These are phyloP conservation scores for Begonia peltatifolia DNA, from an alignment of 306 rosid genomes.

Conservation along the genomic window DNA sequence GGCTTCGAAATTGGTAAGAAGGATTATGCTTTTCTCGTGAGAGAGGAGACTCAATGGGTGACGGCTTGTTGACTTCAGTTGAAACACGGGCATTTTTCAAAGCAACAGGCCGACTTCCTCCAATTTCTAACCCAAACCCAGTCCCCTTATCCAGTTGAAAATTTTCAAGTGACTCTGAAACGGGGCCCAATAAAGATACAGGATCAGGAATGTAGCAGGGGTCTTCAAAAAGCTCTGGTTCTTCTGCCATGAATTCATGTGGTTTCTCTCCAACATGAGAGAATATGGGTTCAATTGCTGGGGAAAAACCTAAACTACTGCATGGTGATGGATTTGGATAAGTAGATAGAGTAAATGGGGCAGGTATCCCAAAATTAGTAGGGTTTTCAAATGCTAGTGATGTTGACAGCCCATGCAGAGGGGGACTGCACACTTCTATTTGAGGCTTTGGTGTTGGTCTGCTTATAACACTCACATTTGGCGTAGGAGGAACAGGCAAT, in stretches of 20 bases:
- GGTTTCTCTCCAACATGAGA: conserved; percentile 42
- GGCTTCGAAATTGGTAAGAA: conserved; percentile 38
- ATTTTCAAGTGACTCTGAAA: conserved; percentile 89
- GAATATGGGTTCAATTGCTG: conserved; percentile 59
- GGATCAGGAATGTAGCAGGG: conserved; percentile 91
- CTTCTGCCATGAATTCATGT: conserved; percentile 51
- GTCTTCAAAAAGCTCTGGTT: conserved; percentile 88
- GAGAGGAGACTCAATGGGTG: conserved; percentile 90
- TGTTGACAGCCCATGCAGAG: conserved; percentile 33
- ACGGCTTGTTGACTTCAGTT: conserved; percentile 61
- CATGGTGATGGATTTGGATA: conserved; percentile 36
- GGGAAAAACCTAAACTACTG: conserved; percentile 75
- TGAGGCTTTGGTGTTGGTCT: conserved; percentile 68
- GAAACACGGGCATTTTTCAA: conserved; percentile 40
- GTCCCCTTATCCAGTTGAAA: conserved; percentile 70
- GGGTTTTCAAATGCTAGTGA: conserved; percentile 71
- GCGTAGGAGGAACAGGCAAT: conserved; percentile 37
- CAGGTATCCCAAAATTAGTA: conserved; percentile 73
- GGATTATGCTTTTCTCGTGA: conserved; percentile 66
- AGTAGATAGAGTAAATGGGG: conserved; percentile 59
- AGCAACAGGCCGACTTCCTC: conserved; percentile 37
- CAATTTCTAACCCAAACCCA: conserved; percentile 41
- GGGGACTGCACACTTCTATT: conserved; percentile 44
- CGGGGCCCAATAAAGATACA: conserved; percentile 79
- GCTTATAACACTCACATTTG: conserved; percentile 67